phyloP scores from a whole-genome alignment of 148 eudicot species.

The Nepenthes gracilis region DNA sequence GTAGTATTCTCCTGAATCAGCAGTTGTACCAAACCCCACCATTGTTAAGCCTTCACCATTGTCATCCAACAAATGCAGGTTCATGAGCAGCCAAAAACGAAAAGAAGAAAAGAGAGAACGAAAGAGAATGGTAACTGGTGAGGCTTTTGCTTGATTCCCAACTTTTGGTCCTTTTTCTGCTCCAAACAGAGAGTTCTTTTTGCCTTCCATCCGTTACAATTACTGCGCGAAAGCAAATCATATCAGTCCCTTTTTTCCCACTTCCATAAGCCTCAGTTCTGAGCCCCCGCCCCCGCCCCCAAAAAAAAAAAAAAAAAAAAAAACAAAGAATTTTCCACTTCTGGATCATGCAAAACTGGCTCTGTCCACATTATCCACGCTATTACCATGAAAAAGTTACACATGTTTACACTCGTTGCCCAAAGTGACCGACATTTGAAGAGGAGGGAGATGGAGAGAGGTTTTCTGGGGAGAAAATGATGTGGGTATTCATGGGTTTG shows the following conservation, averaged over 20 bases:
- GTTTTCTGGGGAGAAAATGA: neutral
- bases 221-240: neutral
- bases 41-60: too few species aligned
- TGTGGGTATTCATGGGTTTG: slow-evolving; percentile 7
- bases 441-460: neutral
- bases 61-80: too few species aligned
- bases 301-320: too few species aligned
- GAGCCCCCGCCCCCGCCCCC: too few species aligned
- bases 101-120: too few species aligned
- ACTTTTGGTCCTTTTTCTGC: neutral
- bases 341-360: neutral
- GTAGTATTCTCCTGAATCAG: too few species aligned
- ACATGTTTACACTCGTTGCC: neutral
- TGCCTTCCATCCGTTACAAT: neutral
- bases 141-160: neutral
- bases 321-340: neutral
- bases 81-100: too few species aligned
- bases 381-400: neutral
- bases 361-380: neutral
- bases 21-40: too few species aligned
- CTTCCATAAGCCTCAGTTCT: neutral
- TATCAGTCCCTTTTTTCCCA: neutral
- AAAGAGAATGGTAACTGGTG: too few species aligned
- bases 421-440: neutral
- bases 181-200: neutral